phyloP scores from a whole-genome alignment of 257 asterid species.

The Handroanthus guayacan region DNA sequence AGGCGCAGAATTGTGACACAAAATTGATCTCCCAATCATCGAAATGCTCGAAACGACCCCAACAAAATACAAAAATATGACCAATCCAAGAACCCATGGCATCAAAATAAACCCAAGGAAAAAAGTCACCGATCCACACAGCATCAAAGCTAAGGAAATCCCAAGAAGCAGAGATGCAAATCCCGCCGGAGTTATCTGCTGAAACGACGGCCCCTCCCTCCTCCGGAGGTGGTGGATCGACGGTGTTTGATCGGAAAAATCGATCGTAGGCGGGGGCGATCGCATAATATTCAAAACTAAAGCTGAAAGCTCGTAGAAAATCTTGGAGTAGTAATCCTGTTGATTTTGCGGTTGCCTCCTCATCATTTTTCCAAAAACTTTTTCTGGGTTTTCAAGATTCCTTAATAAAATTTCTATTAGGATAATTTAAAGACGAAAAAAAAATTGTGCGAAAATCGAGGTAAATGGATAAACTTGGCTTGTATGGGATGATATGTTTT shows the following conservation, averaged over 20 bases:
- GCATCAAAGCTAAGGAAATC: conserved; percentile 73
- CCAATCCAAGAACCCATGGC: conserved; percentile 98
- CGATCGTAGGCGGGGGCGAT: conserved; percentile 47
- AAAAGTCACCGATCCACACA: conserved; percentile 89
- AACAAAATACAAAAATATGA: conserved; percentile 67
- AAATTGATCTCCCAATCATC: conserved; percentile 74
- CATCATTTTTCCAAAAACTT: conserved; percentile 35
- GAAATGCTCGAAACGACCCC: conserved; percentile 86
- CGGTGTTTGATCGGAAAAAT: conserved; percentile 39
- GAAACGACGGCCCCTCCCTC: conserved; percentile 41
- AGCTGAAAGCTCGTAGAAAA: conserved; percentile 53
- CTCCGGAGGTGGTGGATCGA: conserved; percentile 30
- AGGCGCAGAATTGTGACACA: conserved; percentile 48
- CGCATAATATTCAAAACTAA: conserved; percentile 51
- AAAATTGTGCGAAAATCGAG: conserved; percentile 49
- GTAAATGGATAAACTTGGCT: conserved; percentile 56
- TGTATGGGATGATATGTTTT: not conserved
- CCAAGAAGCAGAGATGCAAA: conserved; percentile 82
- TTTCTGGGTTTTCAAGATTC: conserved; percentile 4
- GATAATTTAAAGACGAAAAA: conserved; percentile 16
- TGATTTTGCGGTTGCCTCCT: conserved; percentile 44
- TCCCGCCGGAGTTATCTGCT: conserved; percentile 77
- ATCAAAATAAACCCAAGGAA: conserved; percentile 88
- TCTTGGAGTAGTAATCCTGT: conserved; percentile 47
- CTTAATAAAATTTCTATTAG: not conserved